Conservation (phyloP, 169 alveolate species). For the Plasmodium coatneyi region DNA sequence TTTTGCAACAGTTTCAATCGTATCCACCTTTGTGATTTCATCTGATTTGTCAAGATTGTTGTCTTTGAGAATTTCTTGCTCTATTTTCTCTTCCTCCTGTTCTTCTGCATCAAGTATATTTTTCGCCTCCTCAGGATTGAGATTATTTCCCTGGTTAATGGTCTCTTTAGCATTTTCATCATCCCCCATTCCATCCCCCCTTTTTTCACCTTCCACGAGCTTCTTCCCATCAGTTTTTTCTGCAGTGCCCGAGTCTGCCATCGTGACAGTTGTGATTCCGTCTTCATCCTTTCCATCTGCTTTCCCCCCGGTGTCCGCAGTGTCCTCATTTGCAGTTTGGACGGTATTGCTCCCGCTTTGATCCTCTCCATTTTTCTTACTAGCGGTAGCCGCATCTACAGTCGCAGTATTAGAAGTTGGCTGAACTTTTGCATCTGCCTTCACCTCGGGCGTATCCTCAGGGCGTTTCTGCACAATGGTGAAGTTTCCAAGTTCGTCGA, state of each 20-base stretch:
- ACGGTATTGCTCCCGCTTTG: too few relatives aligned
- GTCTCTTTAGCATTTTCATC: slow-evolving; percentile 1
- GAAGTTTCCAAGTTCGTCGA: background rate
- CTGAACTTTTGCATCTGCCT: background rate
- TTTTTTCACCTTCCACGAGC: background rate
- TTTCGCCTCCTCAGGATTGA: background rate
- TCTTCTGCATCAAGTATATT: background rate
- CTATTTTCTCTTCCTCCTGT: background rate
- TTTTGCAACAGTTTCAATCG: background rate
- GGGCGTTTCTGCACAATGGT: background rate
- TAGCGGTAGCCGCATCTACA: background rate
- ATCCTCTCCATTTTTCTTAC: background rate
- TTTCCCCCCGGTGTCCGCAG: background rate
- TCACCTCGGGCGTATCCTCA: background rate
- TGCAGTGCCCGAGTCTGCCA: background rate
- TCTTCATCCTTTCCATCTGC: background rate
- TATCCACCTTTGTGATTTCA: background rate
- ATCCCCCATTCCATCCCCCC: background rate
- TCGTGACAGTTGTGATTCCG: background rate
- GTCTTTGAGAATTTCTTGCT: background rate
- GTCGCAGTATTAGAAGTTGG: background rate
- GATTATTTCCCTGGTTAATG: background rate
- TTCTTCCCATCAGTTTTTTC: background rate
- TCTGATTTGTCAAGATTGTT: background rate
- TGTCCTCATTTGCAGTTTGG: too few relatives aligned